Evolutionary conservation across 2,329 filamentous ascomycete species (phyloP), one percentile per base, ranked within the genome.

Genomic region (Hymenoscyphus salicellus): DNA sequence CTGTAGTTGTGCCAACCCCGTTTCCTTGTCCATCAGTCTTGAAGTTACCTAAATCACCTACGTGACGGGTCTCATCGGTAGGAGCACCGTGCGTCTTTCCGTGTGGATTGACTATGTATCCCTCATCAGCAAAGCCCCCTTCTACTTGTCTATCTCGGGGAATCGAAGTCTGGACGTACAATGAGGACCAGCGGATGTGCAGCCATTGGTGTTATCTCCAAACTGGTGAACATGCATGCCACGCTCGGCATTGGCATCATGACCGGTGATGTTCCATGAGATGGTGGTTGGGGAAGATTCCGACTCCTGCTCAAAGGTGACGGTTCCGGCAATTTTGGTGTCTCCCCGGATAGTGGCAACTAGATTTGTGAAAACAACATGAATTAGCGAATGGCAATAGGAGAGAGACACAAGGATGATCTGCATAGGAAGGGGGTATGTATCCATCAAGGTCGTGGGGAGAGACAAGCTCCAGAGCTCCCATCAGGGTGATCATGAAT

Each of bases 131-230:
- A 68, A 70, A 61, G 55, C 38, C n/a, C 62, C 5, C 23, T 5
- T 63, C n/a, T 61, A 58, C 63, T n/a, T 61, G 56, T 61, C 10
- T n/a, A 6, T 2, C n/a, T 11, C 20, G 20, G 23, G 20, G 8
- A 16, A 23, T 52, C 20, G 10, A 52, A 36, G 41, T 38, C 17
- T 46, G 43, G 33, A 82, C 91, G 78, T 84, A 96, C 93, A 99
- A 85, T 99, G 95, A 81, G 95, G 94, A 62, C 95, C 95, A 72
- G 95, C 95, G 72, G 91, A 96, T 72, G 94, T 98, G 91, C 95
- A 99, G 80, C 95, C 95, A 83, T 99, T 99, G 86, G 95, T 98
- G 87, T 98, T 98, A 87, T 98, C 95, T 79, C 95, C 95, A 77
- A 97, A 99, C 80, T 95, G 92, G 85, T 99, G 95, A 77, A 99